phyloP scores from a whole-genome alignment of 805 yeast genomes.

The Cyberlindnera misumaiensis region DNA sequence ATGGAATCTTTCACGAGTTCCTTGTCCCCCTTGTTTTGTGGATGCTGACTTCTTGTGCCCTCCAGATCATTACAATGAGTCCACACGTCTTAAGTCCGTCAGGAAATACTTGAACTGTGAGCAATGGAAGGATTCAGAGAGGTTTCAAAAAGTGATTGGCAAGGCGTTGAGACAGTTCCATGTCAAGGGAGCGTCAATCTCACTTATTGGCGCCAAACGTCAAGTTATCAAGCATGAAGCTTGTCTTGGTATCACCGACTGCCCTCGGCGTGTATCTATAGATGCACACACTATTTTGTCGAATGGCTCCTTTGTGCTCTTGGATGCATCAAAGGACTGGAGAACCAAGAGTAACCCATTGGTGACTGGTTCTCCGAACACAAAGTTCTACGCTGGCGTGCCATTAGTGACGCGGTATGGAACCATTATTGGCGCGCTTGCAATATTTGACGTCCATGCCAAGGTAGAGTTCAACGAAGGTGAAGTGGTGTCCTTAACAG shows the following conservation, averaged over 20 bases:
- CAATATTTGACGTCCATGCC: conserved; percentile 48
- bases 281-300: conserved; percentile 69
- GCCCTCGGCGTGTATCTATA: conserved; percentile 50
- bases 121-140: conserved; percentile 42
- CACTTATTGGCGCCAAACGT: conserved; percentile 43
- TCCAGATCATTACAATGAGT: conserved; percentile 52
- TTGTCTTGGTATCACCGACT: conserved; percentile 40
- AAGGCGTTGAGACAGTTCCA: conserved; percentile 35
- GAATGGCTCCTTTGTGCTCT: conserved; percentile 42
- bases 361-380: conserved; percentile 52
- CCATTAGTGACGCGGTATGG: conserved; percentile 40
- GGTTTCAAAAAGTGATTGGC: conserved; percentile 33
- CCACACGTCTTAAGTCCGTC: conserved; percentile 37
- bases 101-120: conserved; percentile 30
- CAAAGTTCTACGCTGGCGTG: conserved; percentile 60
- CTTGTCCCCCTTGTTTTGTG: conserved; percentile 48
- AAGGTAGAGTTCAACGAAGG: conserved; percentile 31
- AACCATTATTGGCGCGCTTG: conserved; percentile 46
- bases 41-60: conserved; percentile 45
- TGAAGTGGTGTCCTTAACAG: conserved; percentile 30
- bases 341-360: conserved; percentile 56
- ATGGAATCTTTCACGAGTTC: conserved; percentile 47
- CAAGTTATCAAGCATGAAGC: conserved; percentile 46
- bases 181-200: conserved; percentile 49
- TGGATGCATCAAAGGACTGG: conserved; percentile 68